phyloP scores from a whole-genome alignment of 2,329 filamentous ascomycete species.

The Botrytis sinoallii region DNA sequence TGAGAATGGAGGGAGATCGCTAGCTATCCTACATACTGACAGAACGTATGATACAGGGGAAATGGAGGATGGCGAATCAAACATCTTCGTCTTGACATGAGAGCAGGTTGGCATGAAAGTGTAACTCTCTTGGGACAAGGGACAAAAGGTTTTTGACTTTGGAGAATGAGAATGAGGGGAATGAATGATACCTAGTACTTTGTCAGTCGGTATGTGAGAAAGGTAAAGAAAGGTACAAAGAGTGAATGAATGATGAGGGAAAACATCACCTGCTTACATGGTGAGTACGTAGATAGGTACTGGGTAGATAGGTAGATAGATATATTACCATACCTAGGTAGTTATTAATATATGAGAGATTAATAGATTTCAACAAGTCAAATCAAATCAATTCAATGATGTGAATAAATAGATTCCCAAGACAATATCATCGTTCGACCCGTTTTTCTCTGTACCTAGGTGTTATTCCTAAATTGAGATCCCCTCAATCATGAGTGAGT shows the following conservation, averaged over 20 bases:
- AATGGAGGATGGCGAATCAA: background rate
- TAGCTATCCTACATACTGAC: background rate
- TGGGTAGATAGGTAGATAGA: too few relatives aligned
- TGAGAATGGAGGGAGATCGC: background rate
- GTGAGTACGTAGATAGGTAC: background rate
- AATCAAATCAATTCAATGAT: background rate
- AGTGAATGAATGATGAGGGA: background rate
- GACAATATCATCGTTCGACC: background rate
- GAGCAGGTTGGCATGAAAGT: background rate
- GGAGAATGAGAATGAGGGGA: background rate
- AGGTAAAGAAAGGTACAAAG: background rate
- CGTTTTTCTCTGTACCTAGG: background rate
- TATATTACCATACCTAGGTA: background rate
- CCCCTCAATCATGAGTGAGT: background rate
- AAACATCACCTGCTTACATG: background rate
- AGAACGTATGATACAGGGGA: background rate
- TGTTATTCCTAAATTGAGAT: background rate
- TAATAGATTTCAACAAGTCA: background rate
- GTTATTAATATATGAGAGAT: background rate
- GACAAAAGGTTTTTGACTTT: background rate
- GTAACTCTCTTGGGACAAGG: background rate
- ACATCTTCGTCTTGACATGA: background rate
- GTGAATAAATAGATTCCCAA: background rate
- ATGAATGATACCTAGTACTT: background rate
- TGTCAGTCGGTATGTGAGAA: background rate